Base-by-base conservation (phyloP, 148 eudicot genomes). In the Euryodendron excelsum region DNA sequence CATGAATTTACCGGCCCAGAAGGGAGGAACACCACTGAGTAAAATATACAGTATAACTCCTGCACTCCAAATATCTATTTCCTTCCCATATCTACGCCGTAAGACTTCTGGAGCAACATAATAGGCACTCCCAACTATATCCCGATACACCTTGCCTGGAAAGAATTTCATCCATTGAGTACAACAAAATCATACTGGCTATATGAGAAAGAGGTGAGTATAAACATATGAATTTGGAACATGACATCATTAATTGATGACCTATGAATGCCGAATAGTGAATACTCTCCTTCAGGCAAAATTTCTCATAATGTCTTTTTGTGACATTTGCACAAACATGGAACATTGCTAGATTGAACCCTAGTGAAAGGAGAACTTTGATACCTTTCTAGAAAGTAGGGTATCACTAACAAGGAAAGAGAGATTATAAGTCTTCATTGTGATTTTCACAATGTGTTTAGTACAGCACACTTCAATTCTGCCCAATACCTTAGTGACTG, bases 61-160 rank as follows among this genome's bases (percentile, higher is more conserved):
- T 23, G 98, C 98, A 78, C 98, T 94, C 98, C 98, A 94, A 39
- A 94, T 81, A 66, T 94, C 98, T 64, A 83, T 77, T 79, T 91
- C 98, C 81, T 94, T 94, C 2, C 98, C 98, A 72, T 94, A 94
- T 81, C 82, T 87, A 64, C 98, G 93, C 53, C 87, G 87, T 69
- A 94, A 77, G 17, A 94, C 98, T 82, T 94, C 98, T 52, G 98
- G 98, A 74, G 98, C 98, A 50, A 94, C 98, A 66, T 94, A 94
- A 76, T 92, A 92, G 36, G 98, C 98, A 77, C 98, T 94, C 25
- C 98, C 98, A 73, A 92, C 98, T 37, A 92, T 81, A 80, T 94
- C 97, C 27, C 96, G 91, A 74, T 94, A 94, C 37, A 87, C 81
- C 84, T 92, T 94, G n/a, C 95, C 98, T 94, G 88, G 25, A 78